Percentiles rank a stretch among this genome's conserved stretches.
These are phyloP conservation scores for Hypoxylon subgilvum DNA, from an alignment of 495 filamentous ascomycete species.

Conservation along the genomic window DNA sequence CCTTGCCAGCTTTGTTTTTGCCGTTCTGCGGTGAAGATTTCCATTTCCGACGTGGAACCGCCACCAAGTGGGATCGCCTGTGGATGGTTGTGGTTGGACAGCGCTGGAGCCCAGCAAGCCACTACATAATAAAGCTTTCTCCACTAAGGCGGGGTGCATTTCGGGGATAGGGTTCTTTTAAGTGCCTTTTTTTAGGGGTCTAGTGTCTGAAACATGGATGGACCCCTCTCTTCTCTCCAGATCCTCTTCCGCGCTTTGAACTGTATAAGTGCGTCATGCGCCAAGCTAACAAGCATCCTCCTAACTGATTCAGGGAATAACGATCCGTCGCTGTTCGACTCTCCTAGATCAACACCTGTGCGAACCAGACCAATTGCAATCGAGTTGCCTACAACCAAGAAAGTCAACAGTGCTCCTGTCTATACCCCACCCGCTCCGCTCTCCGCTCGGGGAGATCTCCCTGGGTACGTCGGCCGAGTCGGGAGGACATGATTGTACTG, in stretches of 20 bases:
- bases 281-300: constrained; percentile 34
- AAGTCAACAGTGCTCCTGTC: constrained; percentile 40
- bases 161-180: constrained; percentile 23
- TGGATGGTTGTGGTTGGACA: constrained; percentile 19
- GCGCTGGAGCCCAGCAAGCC: constrained; percentile 8
- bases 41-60: constrained; percentile 22
- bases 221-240: constrained; percentile 12
- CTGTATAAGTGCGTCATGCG: constrained; percentile 33
- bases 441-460: constrained; percentile 57
- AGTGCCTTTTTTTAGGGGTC: constrained; percentile 1
- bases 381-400: constrained; percentile 45
- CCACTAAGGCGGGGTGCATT: constrained; percentile 35
- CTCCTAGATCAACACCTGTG: constrained; percentile 32
- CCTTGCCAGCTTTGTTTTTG: constrained; percentile 12
- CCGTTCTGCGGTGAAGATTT: constrained; percentile 23
- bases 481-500: constrained; percentile 8
- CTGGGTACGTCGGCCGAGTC: constrained; percentile 48
- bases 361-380: constrained; percentile 55
- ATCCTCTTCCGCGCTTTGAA: neutral
- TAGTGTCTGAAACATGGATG: constrained; percentile 22
- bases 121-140: constrained; percentile 26
- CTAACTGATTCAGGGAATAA: constrained; percentile 37
- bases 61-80: no score
- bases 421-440: constrained; percentile 52
- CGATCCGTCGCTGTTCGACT: constrained; percentile 28